Conservation (phyloP, 2,329 filamentous ascomycete genomes). For the Huntiella savannae region DNA sequence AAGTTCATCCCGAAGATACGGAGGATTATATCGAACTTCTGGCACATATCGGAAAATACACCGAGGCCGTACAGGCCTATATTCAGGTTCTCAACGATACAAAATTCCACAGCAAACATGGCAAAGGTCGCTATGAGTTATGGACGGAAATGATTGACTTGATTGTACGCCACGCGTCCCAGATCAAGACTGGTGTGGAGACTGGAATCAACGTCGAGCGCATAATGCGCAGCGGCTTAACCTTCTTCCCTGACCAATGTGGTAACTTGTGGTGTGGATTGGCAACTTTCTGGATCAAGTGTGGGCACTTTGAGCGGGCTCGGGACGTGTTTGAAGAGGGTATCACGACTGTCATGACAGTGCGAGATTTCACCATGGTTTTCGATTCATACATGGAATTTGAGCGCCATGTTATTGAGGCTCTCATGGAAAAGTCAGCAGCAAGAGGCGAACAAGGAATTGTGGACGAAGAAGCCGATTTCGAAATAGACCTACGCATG, state of each 20-base stretch:
- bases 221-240: slow-evolving; percentile 82
- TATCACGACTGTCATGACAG: slow-evolving; percentile 95
- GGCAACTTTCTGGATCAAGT: slow-evolving; percentile 90
- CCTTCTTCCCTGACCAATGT: slow-evolving; percentile 78
- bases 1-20: slow-evolving; percentile 84
- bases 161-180: slow-evolving; percentile 73
- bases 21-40: slow-evolving; percentile 92
- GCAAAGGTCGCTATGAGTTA: slow-evolving; percentile 86
- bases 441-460: slow-evolving; percentile 59
- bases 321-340: slow-evolving; percentile 91
- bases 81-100: slow-evolving; percentile 84
- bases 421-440: slow-evolving; percentile 75
- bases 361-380: slow-evolving; percentile 87
- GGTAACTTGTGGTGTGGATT: slow-evolving; percentile 90
- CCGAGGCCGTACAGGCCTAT: slow-evolving; percentile 78
- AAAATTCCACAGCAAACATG: slow-evolving; percentile 77
- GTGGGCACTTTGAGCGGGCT: slow-evolving; percentile 79
- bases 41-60: slow-evolving; percentile 63
- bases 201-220: slow-evolving; percentile 75
- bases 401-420: slow-evolving; percentile 84
- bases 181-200: slow-evolving; percentile 64
- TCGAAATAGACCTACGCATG: slow-evolving; percentile 91
- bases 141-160: slow-evolving; percentile 97
- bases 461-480: slow-evolving; percentile 67
- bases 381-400: slow-evolving; percentile 96